Evolutionary conservation across 345 rosid species (phyloP).

Genomic region (Isatis tinctoria): DNA sequence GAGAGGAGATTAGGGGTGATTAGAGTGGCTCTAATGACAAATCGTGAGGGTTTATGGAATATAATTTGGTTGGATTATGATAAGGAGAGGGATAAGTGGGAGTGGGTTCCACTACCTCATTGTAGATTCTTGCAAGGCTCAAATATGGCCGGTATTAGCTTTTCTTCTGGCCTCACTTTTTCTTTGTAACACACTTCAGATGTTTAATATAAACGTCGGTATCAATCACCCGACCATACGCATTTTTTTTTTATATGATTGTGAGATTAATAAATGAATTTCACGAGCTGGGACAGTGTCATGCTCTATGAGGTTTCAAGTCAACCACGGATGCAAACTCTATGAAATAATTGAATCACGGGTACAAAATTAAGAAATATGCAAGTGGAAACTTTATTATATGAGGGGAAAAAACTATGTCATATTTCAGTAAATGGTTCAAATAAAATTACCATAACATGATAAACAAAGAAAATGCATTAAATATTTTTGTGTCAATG

Average conservation of each 20-base stretch:
- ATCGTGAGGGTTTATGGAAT: conserved; percentile 55
- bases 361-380: not conserved
- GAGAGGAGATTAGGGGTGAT: conserved; percentile 46
- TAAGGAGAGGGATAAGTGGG: conserved; percentile 37
- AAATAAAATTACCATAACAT: too few species aligned
- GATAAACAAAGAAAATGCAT: not conserved
- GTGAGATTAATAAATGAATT: conserved; percentile 15
- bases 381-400: too few species aligned
- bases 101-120: conserved; percentile 44
- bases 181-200: conserved; percentile 22
- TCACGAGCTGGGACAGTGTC: conserved; percentile 29
- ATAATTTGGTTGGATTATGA: conserved; percentile 55
- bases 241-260: conserved; percentile 6
- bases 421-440: not conserved
- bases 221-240: conserved; percentile 24
- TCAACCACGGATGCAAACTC: conserved; percentile 30
- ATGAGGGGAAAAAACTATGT: too few species aligned
- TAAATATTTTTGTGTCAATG: too few species aligned
- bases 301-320: conserved; percentile 24
- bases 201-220: conserved; percentile 19
- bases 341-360: conserved; percentile 29
- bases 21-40: conserved; percentile 54
- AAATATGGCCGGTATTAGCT: conserved; percentile 70
- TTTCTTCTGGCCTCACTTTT: conserved; percentile 59
- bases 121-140: conserved; percentile 57